These are phyloP conservation scores for Oryza officinalis DNA, from an alignment of 176 grass and related monocot species.

Conservation along the genomic window DNA sequence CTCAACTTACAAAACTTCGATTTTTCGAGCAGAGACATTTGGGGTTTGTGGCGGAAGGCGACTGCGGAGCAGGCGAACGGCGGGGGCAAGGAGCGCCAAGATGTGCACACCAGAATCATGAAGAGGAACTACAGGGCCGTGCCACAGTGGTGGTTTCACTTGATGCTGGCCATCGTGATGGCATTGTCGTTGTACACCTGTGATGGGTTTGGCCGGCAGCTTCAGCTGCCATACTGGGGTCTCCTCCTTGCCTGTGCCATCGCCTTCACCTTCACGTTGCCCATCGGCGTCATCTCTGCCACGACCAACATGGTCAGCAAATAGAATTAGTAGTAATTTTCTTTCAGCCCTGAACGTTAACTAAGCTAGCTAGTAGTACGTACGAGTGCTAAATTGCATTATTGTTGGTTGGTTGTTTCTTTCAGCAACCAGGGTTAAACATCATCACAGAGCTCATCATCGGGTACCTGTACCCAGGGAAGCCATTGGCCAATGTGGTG, in stretches of 20 bases:
- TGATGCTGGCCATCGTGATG: constrained; percentile 48
- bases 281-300: constrained; percentile 69
- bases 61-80: constrained; percentile 27
- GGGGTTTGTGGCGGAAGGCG: constrained; percentile 63
- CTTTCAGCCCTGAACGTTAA: too few species aligned
- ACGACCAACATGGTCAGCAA: constrained; percentile 54
- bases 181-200: constrained; percentile 60
- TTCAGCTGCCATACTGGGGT: constrained; percentile 91
- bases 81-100: constrained; percentile 8
- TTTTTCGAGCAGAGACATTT: neutral
- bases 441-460: constrained; percentile 87
- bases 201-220: constrained; percentile 63
- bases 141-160: constrained; percentile 87
- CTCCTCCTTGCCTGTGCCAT: constrained; percentile 61
- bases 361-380: too few species aligned
- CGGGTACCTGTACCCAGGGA: constrained; percentile 76
- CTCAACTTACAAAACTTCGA: neutral
- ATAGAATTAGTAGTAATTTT: too few species aligned
- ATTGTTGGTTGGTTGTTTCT: neutral
- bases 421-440: constrained; percentile 66
- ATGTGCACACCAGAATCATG: constrained; percentile 80
- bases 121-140: constrained; percentile 67
- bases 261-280: constrained; percentile 82
- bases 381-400: too few species aligned
- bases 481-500: constrained; percentile 74